Base-by-base conservation (phyloP, 1,284 basidiomycete genomes). In the Ustilago vetiveriae region DNA sequence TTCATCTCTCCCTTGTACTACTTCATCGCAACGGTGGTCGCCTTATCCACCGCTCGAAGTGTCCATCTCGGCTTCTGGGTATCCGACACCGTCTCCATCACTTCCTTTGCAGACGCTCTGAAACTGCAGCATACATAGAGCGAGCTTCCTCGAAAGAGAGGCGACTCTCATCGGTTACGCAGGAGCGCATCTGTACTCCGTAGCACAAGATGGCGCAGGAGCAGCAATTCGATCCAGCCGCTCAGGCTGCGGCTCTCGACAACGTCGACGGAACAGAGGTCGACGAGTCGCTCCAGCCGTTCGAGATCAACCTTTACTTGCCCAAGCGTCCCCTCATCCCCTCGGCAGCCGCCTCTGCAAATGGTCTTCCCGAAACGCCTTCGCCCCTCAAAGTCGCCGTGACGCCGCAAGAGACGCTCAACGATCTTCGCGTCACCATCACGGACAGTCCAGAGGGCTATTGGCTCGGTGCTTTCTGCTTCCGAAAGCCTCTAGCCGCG, bases 381-480 rank as follows among this genome's bases (percentile, higher is more conserved):
- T 69, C 68, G 40, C 77, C 80, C 5, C 76, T 82, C 48, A 71
- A 66, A 37, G 67, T 81, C 9, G 76, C 76, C 35, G 76, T 82
- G 19, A 77, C 75, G 33, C 75, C 79, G 2, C 74, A 69, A 32
- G 80, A 82, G 54, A 79, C 78, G 21, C 76, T 82, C 60, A 82
- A 76, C 55, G 80, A 82, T 49, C 52, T 82, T 14, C 75, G 80
- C 22, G 42, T 75, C 26, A 81, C 80, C 43, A 67, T 82, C 59
- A 74, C 72, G 39, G 80, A 81, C 54, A 78, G 72, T 45, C 78
- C 79, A 10, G 79, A 81, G 44, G 79, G 79, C 13, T 81, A 82
- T 67, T 82, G 80, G 80, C 79, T 82, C 47, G 80, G 80, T 17
- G 72, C 80, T 1, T 82, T 78, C 52, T 74, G 74, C 52, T 82